These are phyloP conservation scores for Prunus yedoensis DNA, from an alignment of 331 rosid genomes.

Conservation along the genomic window DNA sequence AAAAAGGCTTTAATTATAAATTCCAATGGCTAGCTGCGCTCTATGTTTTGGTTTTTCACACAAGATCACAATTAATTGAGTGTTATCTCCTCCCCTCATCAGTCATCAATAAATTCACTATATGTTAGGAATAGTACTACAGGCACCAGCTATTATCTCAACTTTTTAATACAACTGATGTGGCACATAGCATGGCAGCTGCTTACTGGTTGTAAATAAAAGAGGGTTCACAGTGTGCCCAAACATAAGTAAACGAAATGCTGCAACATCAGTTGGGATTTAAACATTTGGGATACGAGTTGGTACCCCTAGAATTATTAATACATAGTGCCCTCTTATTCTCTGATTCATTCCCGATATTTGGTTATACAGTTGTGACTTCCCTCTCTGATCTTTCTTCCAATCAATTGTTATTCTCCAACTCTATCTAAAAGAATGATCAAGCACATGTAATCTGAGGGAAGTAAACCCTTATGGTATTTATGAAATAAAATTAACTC, in stretches of 20 bases:
- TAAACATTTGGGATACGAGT: not conserved
- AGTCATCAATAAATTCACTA: no score
- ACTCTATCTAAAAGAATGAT: not conserved
- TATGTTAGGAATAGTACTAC: no score
- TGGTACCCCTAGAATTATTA: not conserved
- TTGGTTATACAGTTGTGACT: not conserved
- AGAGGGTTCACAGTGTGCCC: not conserved
- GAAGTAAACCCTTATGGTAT: not conserved
- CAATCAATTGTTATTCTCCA: not conserved
- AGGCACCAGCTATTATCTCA: no score
- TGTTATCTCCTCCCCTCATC: no score
- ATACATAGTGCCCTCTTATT: not conserved
- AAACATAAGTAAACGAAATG: not conserved
- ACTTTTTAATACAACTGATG: not conserved
- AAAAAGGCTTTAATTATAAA: no score
- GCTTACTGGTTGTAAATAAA: not conserved
- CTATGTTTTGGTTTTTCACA: no score
- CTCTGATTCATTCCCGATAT: not conserved
- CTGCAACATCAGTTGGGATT: not conserved
- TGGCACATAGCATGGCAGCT: not conserved
- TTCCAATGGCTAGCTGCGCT: no score
- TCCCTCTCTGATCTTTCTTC: not conserved
- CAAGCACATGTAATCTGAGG: not conserved
- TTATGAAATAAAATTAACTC: not conserved
- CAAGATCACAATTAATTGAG: no score